These are phyloP conservation scores for Hibiscus mutabilis DNA, from an alignment of 345 rosid species.

Conservation along the genomic window DNA sequence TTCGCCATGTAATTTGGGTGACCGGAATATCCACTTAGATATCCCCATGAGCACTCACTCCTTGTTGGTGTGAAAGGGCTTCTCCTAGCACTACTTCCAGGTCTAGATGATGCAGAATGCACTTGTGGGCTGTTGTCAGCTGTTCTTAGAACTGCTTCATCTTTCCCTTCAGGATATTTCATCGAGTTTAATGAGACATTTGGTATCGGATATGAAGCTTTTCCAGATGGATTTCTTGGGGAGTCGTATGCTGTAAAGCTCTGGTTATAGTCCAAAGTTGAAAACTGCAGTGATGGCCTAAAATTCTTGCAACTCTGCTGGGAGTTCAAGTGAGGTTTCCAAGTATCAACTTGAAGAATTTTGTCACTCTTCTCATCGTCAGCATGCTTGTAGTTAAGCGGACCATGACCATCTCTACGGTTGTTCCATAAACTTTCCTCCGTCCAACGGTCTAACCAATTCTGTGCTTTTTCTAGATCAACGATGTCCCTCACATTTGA, in stretches of 20 bases:
- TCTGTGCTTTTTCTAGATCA: constrained; percentile 27
- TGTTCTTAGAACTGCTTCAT: constrained; percentile 30
- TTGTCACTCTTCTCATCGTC: constrained; percentile 20
- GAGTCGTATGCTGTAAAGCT: constrained; percentile 34
- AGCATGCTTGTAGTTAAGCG: constrained; percentile 18
- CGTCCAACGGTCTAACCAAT: constrained; percentile 74
- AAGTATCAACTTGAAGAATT: constrained; percentile 90
- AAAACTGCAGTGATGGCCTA: constrained; percentile 15
- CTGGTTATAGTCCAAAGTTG: constrained; percentile 29
- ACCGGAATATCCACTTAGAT: constrained; percentile 48
- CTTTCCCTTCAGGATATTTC: constrained; percentile 24
- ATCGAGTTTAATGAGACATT: constrained; percentile 31
- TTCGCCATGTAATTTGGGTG: constrained; percentile 88
- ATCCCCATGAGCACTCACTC: constrained; percentile 73
- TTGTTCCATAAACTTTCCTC: constrained; percentile 49
- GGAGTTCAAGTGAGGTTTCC: constrained; percentile 66
- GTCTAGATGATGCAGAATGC: constrained; percentile 19
- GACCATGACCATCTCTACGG: constrained; percentile 11
- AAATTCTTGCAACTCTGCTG: constrained; percentile 22
- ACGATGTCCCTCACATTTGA: constrained; percentile 33
- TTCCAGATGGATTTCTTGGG: constrained; percentile 37
- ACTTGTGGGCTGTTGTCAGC: constrained; percentile 16
- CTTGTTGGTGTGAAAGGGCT: constrained; percentile 73
- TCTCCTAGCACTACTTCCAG: constrained; percentile 58
- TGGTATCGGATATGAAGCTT: constrained; percentile 26